These are phyloP conservation scores for Suillus discolor DNA, from an alignment of 768 basidiomycete genomes.

Conservation along the genomic window DNA sequence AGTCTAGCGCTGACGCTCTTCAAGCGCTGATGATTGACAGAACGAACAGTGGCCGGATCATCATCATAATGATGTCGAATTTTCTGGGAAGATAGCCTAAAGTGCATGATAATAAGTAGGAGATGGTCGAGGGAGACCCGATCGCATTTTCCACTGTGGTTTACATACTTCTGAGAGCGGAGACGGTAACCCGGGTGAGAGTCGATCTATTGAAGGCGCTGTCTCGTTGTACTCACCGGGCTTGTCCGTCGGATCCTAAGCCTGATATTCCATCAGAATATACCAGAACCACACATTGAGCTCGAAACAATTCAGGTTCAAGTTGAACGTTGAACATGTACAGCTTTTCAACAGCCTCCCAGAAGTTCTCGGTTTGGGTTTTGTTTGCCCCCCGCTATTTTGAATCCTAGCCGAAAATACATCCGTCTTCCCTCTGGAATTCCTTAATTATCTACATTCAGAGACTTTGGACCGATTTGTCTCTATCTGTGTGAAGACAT, in stretches of 20 bases:
- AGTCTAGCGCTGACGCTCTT: conserved; percentile 31
- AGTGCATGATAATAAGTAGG: conserved; percentile 20
- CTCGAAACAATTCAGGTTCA: too few relatives aligned
- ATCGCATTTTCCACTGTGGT: background rate
- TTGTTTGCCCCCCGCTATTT: background rate
- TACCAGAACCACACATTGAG: background rate
- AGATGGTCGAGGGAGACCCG: background rate
- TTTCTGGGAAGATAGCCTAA: conserved; percentile 27
- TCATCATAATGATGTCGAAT: conserved; percentile 26
- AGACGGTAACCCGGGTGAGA: conserved; percentile 2
- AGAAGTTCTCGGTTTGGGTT: background rate
- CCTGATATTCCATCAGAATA: background rate
- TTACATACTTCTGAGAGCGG: conserved; percentile 3
- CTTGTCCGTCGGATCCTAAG: background rate
- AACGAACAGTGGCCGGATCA: conserved; percentile 34
- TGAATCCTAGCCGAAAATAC: too few relatives aligned
- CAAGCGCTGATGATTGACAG: conserved; percentile 22
- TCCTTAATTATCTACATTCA: too few relatives aligned
- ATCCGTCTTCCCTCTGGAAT: too few relatives aligned
- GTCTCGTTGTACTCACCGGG: background rate
- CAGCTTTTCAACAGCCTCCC: background rate
- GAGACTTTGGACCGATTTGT: background rate
- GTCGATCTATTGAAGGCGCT: background rate
- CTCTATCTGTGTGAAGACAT: too few relatives aligned
- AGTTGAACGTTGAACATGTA: background rate